Evolutionary conservation across 371 early-diverging fungal species (phyloP), one percentile per base, ranked within the genome.

Genomic region (Mucor piriformis): DNA sequence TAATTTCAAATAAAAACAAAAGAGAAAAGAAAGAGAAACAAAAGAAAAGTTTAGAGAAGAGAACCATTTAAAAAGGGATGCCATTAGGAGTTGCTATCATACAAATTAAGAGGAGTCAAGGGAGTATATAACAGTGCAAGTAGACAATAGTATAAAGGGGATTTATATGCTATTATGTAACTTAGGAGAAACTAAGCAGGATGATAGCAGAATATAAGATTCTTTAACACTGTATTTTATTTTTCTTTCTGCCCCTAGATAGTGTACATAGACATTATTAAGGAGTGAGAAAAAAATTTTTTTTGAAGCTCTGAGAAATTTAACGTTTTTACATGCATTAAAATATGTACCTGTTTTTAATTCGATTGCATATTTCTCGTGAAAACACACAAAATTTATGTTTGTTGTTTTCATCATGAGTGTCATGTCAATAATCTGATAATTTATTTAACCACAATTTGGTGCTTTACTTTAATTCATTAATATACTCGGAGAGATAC

Each of bases 371-470:
- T 29, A 29, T 29, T 29, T 29, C 29, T 29, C 29, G 29, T 29
- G 29, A 29, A 29, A 29, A 29, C 29, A 29, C 29, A 6, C 8
- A 6, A 29, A 29, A 29, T 4, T 8, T 29, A 8, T 29, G 8
- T 4, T 8, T 29, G 29, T 29, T 8, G 4, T 29, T 29, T 29
- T 29, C 29, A 29, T 6, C 29, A 29, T 29, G 29, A 6, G 8
- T 29, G 8, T 6, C 8, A 29, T 29, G 4, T 29, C 43, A 21
- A 8, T 4, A 21, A 43, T 8, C n/a, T 29, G 29, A 27, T 40
- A 18, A 40, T 29, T 42, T 54, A 12, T 42, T 23, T 8, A 50
- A 55, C 55, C 56, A 62, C 55, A 62, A 54, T 25, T 56, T 50
- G 62, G 33, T 15, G 1, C 10, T 1, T 12, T 18, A 10, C 24